Evolutionary conservation across 331 rosid genomes (phyloP), one percentile per base, ranked within the genome.

Genomic region (Phaseolus coccineus): DNA sequence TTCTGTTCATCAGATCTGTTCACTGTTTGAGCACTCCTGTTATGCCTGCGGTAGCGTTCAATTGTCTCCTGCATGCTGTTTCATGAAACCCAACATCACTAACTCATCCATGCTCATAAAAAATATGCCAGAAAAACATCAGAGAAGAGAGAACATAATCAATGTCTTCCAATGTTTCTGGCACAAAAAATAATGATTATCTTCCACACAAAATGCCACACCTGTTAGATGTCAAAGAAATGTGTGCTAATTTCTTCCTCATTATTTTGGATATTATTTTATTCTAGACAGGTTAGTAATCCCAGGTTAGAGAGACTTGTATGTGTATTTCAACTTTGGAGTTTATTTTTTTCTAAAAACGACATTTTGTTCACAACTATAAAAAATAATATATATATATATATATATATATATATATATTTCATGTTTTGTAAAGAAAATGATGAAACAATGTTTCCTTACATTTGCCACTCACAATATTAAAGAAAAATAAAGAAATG

Each of bases 61-160:
- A 92, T 80, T 3, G 91, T 94, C 4, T 81, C 83, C 84, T 85
- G 96, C 89, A 92, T 80, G 84, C 98, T 90, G 92, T 82, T 55
- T 53, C 80, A 73, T 47, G 2, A 77, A 77, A 58, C 31, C 51
- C 30, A 37, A 40, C 6, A 24, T 79, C 47, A 51, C 28, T 22
- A 64, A 51, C 30, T n/a, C 58, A 81, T 68, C 47, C 65, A 48
- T 46, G 33, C 50, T 42, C 8, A 64, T 51, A 3, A 25, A 16
- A 56, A 27, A 59, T 16, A n/a, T 10, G 3, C 5, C 44, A 24
- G 9, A 40, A 6, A 31, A 70, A 30, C 37, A 27, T 16, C n/a
- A 71, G 31, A 50, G 31, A 12, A 15, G 1, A 63, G 47, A 35
- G 3, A 63, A 33, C 27, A 16, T 63, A 7, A 4, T 14, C 40